Base-by-base conservation (phyloP, 345 rosid species). In the Boechera divaricarpa region DNA sequence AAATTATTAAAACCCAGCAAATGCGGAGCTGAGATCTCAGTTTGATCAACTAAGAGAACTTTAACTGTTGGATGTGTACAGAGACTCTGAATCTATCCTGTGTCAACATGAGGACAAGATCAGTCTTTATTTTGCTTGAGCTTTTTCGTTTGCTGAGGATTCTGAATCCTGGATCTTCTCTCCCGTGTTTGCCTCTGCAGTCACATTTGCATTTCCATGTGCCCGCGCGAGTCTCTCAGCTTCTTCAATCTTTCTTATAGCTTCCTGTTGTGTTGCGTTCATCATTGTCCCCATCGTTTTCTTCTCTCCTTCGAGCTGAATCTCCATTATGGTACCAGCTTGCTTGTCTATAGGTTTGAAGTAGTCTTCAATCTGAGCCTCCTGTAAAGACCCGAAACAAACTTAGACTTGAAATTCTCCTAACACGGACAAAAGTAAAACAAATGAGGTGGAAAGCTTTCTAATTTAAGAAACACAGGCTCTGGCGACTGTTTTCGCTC, bases 241-340 rank as follows among this genome's bases (percentile, higher is more conserved):
- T 77, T 92, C 87, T 63, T 79, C 86, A 69, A 78, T 84, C 81
- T 89, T 89, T 29, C 83, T 73, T 77, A 89, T 60, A 44, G 92
- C 83, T 70, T 87, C 87, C 60, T 76, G 67, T 66, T 90, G 92
- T 87, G 93, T 82, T 18, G 89, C 71, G 29, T 58, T 69, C 86
- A 88, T 72, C 98, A 88, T 85, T 72, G 85, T 85, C 64, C 80
- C 86, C 96, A 91, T 91, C 0, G 82, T 80, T 81, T 80, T 86
- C 83, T 89, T 94, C 86, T 95, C 96, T 21, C 90, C 87, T 21
- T 95, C 92, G 8, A 92, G 96, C 82, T 92, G 98, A 79, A 73
- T 79, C 78, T 92, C 88, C 94, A 92, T 85, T 82, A 95, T 52
- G 10, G 71, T 75, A 85, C 89, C 86, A 26, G 90, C 98, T 67